Evolutionary conservation across 352 stramenopile species (phyloP), one percentile per base, ranked within the genome.

Genomic region (Globisporangium canariense): DNA sequence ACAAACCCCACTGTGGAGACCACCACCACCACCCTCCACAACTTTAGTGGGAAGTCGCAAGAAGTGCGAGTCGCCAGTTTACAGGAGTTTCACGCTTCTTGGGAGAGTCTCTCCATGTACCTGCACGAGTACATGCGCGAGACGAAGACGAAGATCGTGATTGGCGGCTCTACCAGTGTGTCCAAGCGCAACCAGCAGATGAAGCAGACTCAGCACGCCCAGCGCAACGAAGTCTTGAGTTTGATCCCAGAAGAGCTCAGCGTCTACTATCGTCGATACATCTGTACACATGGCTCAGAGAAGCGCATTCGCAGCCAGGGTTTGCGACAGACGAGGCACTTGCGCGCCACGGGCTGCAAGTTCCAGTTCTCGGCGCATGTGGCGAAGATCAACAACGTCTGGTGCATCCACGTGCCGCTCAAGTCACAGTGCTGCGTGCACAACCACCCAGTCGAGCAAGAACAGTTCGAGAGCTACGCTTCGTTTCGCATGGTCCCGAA

Each of bases 131-230:
- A 58, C 38, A 58, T 58, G 52, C 52, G 34, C 16, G 32, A 10
- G 32, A 58, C 52, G 32, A 20, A 25, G 18, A 58, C 52, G 34
- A 58, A 46, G 52, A 46, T 58, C 32, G 52, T 58, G 52, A 58
- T 58, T 34, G 38, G 52, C 32, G 52, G 36, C 14, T 45, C 52
- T 4, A 30, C 20, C 16, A 46, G 32, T 30, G 52, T 47, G 11
- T 20, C 32, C 3, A 58, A 46, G 10, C 52, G 52, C 52, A 58
- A 58, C 34, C 9, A 46, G 16, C n/a, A 28, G 16, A 46, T 58
- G 8, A 18, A 30, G 18, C 18, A 38, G 18, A 46, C 28, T 5
- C 14, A 38, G 18, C 18, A 46, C 5, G 22, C 25, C 6, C 34
- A 58, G 20, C 14, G 52, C 11, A 25, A 32, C 30, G 14, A 18